A percentile compares a stretch with the other conserved stretches of the same genome.
These are phyloP conservation scores for Esteya vermicola DNA, from an alignment of 2,329 filamentous ascomycete species.

Conservation along the genomic window DNA sequence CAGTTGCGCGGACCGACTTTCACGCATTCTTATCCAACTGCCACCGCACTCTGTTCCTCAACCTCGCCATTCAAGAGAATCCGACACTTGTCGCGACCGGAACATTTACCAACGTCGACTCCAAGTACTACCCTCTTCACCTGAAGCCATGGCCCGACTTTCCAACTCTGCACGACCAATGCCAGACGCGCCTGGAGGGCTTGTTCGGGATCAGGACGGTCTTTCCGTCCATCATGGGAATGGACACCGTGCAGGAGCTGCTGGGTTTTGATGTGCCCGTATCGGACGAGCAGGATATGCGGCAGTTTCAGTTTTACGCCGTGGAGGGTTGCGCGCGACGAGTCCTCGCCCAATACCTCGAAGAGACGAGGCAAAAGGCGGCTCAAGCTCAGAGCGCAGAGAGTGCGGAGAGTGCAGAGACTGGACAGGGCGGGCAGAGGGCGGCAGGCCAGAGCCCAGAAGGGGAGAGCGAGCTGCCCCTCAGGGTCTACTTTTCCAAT, in stretches of 20 bases:
- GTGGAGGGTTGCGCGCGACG: not conserved
- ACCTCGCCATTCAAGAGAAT: not conserved
- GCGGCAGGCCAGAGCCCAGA: not conserved
- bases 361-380: no score
- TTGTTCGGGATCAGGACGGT: not conserved
- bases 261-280: not conserved
- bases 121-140: constrained; percentile 1
- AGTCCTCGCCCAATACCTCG: not conserved
- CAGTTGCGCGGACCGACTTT: constrained; percentile 6
- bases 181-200: not conserved
- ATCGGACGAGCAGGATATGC: constrained; percentile 1
- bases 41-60: not conserved
- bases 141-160: constrained; percentile 1
- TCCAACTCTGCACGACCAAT: not conserved
- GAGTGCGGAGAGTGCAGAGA: no score
- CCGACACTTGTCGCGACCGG: not conserved
- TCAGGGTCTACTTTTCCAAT: not conserved
- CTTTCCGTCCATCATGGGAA: not conserved
- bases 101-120: not conserved
- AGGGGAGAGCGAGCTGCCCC: not conserved
- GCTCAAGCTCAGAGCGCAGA: no score
- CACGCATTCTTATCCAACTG: not conserved
- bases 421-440: no score
- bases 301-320: not conserved
- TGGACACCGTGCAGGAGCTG: not conserved